Evolutionary conservation across 2,329 filamentous ascomycete species (phyloP), one percentile per base, ranked within the genome.

Genomic region (Ramichloridium luteum): DNA sequence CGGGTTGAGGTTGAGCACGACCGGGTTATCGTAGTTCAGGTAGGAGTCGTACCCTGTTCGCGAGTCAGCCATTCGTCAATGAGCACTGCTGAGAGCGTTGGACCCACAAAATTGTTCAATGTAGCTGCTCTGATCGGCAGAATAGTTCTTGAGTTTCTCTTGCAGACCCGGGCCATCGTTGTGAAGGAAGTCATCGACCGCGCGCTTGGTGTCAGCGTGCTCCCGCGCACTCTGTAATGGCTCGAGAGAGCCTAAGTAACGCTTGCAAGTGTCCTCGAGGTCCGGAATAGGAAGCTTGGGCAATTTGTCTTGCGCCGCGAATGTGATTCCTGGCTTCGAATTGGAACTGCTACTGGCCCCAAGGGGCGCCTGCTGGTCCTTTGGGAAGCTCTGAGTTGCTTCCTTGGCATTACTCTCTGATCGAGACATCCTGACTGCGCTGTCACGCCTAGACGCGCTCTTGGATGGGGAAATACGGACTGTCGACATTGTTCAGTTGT

Each of bases 61-160:
- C 3, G 15, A 32, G 10, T 43, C 16, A 37, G 38, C 17, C 25
- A 28, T 6, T 16, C 3, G 3, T 10, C 17, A 2, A 12, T 8
- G 12, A 9, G 6, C 20, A 23, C 12, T n/a, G n/a, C n/a, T n/a
- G 15, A 16, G 5, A n/a, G 11, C 14, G 11, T 3, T 15, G 10
- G 6, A 70, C 82, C 54, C 71, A 93, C 88, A 98, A 49, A 98
- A 98, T 50, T 98, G 90, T 55, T 96, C 90, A 48, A 98, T 96
- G 54, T 94, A 98, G 58, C 88, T 96, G 22, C 83, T 83, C 60
- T 86, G 88, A 27, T 80, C 84, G 29, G 74, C 76, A 6, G 90
- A 86, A 63, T 96, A 98, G 48, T 78, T 76, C 63, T 86, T 90
- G 35, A 96, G 61, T 56, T 80, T 86, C 39, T 90, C 83, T 53